phyloP scores from a whole-genome alignment of 306 rosid genomes.

The Cercis canadensis region DNA sequence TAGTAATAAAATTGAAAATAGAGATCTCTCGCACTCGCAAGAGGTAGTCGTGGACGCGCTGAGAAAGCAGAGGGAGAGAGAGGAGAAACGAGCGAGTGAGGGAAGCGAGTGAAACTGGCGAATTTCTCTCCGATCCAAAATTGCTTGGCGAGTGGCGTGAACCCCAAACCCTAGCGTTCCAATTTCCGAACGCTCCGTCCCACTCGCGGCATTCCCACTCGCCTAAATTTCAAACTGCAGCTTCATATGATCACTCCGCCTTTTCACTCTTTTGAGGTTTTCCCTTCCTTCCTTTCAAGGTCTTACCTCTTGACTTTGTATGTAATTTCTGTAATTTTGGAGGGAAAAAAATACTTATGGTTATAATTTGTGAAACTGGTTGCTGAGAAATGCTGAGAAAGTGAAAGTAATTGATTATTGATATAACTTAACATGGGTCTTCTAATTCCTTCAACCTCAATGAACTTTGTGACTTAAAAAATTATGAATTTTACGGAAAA shows the following conservation, averaged over 20 bases:
- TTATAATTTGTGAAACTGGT: slow-evolving; percentile 24
- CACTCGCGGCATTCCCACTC: slow-evolving; percentile 63
- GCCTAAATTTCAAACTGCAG: slow-evolving; percentile 40
- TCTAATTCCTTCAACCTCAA: slow-evolving; percentile 6
- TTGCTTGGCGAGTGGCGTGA: slow-evolving; percentile 9
- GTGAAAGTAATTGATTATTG: slow-evolving; percentile 9
- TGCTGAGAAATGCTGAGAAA: neutral
- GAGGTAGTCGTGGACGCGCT: slow-evolving; percentile 45
- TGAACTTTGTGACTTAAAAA: neutral
- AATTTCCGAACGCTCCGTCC: no score
- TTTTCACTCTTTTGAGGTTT: slow-evolving; percentile 34
- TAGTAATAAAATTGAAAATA: neutral
- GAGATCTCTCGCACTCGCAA: neutral
- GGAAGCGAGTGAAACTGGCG: slow-evolving; percentile 51
- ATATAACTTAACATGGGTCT: slow-evolving; percentile 10
- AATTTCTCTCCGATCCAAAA: slow-evolving; percentile 48
- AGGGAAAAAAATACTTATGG: neutral
- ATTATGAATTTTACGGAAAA: neutral
- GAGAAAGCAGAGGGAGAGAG: slow-evolving; percentile 29
- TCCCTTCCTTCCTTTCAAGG: neutral
- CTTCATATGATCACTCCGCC: slow-evolving; percentile 34
- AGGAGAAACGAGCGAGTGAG: slow-evolving; percentile 17
- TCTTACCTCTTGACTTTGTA: neutral
- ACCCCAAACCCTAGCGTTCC: slow-evolving; percentile 43
- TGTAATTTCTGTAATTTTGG: neutral